Percentiles rank a stretch among this genome's conserved stretches.
Evolutionary conservation across 768 basidiomycete genomes (phyloP).

Genomic region (Termitomyces sp.): DNA sequence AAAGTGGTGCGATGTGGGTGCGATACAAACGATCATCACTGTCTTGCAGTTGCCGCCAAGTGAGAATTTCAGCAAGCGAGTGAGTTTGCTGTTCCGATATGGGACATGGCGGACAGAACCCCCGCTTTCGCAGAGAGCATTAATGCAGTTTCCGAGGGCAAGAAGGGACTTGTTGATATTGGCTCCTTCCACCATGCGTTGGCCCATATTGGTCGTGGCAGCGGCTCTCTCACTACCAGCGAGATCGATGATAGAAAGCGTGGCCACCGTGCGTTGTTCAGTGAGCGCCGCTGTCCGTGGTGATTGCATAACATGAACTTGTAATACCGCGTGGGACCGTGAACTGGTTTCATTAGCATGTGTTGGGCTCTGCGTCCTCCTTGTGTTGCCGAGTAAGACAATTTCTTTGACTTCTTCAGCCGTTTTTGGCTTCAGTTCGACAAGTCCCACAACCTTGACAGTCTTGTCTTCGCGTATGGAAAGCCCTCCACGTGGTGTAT

Average conservation of each 20-base stretch:
- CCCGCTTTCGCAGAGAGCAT: conserved; percentile 94
- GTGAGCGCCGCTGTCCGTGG: conserved; percentile 83
- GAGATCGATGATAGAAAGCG: conserved; percentile 95
- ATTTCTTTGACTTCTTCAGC: conserved; percentile 95
- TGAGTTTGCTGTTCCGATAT: conserved; percentile 98
- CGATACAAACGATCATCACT: conserved; percentile 98
- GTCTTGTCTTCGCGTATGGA: conserved; percentile 93
- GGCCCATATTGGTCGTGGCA: conserved; percentile 95
- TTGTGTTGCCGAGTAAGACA: conserved; percentile 83
- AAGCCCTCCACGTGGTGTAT: conserved; percentile 74
- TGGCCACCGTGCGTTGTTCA: conserved; percentile 81
- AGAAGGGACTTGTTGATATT: conserved; percentile 99
- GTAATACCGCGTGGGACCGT: conserved; percentile 95
- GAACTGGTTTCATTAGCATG: conserved; percentile 97
- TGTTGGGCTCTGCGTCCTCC: conserved; percentile 90
- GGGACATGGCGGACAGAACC: conserved; percentile 88
- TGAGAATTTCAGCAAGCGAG: conserved; percentile 94
- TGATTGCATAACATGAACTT: conserved; percentile 88
- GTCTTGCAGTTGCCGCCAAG: conserved; percentile 99
- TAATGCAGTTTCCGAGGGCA: conserved; percentile 97
- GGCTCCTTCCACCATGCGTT: conserved; percentile 97
- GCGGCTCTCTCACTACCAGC: conserved; percentile 97
- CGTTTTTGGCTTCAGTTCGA: conserved; percentile 72
- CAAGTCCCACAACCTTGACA: conserved; percentile 85
- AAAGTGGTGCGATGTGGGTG: conserved; percentile 92